These are phyloP conservation scores for Beauveria varroae DNA, from an alignment of 2,329 filamentous ascomycete species.

Conservation along the genomic window DNA sequence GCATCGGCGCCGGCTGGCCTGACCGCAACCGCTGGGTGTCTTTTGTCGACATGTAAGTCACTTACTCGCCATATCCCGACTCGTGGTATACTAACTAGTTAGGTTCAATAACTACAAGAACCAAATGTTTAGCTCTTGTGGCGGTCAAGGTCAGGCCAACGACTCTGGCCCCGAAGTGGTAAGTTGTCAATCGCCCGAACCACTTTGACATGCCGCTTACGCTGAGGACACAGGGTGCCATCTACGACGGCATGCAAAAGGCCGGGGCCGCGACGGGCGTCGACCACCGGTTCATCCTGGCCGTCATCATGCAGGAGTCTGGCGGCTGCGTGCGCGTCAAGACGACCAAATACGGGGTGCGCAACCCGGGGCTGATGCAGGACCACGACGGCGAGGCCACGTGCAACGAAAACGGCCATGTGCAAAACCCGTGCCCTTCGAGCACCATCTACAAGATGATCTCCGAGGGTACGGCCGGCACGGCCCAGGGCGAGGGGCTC, in stretches of 20 bases:
- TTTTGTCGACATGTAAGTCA: constrained; percentile 20
- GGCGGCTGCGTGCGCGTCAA: constrained; percentile 35
- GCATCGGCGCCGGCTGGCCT: constrained; percentile 23
- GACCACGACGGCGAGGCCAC: constrained; percentile 27
- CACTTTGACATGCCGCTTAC: no score
- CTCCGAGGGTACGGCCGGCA: constrained; percentile 34
- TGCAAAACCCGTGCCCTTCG: constrained; percentile 20
- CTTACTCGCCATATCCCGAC: background rate
- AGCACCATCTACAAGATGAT: constrained; percentile 23
- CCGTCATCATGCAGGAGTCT: constrained; percentile 38
- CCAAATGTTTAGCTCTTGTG: constrained; percentile 17
- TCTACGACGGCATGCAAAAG: constrained; percentile 26
- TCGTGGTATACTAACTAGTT: background rate
- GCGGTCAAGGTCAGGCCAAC: constrained; percentile 11
- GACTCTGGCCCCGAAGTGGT: constrained; percentile 18
- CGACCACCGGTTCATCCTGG: constrained; percentile 34
- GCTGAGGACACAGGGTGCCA: constrained; percentile 9
- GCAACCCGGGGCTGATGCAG: constrained; percentile 36
- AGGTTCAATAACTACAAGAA: constrained; percentile 22
- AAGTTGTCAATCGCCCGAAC: constrained; percentile 9
- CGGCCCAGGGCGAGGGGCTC: constrained; percentile 33
- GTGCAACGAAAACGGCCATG: constrained; percentile 24
- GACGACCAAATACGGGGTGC: constrained; percentile 32
- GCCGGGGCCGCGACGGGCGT: constrained; percentile 23
- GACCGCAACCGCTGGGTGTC: constrained; percentile 21